phyloP scores from a whole-genome alignment of 768 basidiomycete species.

The Lactarius tabidus region DNA sequence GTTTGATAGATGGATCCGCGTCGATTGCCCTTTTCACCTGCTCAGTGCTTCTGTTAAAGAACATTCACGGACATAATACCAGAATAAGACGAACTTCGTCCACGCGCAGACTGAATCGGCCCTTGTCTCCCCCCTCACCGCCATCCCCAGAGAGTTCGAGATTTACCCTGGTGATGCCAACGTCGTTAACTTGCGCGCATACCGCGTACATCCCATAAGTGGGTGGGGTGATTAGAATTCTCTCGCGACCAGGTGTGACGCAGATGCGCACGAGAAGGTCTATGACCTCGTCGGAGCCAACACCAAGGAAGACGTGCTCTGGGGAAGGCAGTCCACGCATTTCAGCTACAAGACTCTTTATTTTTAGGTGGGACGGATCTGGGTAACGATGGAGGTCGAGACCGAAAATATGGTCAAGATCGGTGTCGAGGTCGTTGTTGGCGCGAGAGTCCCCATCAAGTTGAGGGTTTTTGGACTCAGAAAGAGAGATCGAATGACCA shows the following conservation, averaged over 20 bases:
- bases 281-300: constrained; percentile 95
- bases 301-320: constrained; percentile 82
- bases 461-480: constrained; percentile 22
- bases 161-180: constrained; percentile 73
- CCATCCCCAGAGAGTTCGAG: constrained; percentile 53
- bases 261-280: constrained; percentile 91
- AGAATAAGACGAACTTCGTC: constrained; percentile 53
- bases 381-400: constrained; percentile 87
- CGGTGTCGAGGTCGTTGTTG: constrained; percentile 31
- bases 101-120: constrained; percentile 69
- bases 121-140: constrained; percentile 71
- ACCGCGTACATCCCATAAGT: constrained; percentile 99
- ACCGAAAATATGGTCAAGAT: constrained; percentile 37
- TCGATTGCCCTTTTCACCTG: constrained; percentile 71
- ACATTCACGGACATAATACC: not conserved
- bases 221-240: constrained; percentile 85
- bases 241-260: constrained; percentile 71
- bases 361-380: constrained; percentile 76
- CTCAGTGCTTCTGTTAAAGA: constrained; percentile 3
- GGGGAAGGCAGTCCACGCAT: constrained; percentile 62
- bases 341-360: constrained; percentile 72
- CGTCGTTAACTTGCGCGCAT: constrained; percentile 92
- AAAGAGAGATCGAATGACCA: constrained; percentile 64
- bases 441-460: constrained; percentile 24
- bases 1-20: constrained; percentile 74